phyloP scores from a whole-genome alignment of 768 basidiomycete genomes.

The Kwoniella mangroviensis region DNA sequence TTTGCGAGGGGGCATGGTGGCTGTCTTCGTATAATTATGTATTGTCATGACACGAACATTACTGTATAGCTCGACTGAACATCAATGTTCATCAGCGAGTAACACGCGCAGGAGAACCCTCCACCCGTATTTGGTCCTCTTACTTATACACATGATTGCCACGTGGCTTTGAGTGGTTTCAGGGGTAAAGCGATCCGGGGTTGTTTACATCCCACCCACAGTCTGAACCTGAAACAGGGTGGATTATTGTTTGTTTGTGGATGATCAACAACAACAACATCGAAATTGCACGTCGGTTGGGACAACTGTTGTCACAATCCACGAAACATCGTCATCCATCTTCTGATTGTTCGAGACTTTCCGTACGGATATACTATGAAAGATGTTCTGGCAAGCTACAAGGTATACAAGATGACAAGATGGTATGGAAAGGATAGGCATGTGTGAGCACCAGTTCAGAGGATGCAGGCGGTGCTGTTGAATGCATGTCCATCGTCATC shows the following conservation, averaged over 20 bases:
- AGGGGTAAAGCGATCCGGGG: constrained; percentile 4
- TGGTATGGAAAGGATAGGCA: not conserved
- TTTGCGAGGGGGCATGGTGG: constrained; percentile 21
- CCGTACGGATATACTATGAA: not conserved
- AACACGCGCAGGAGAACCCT: not conserved
- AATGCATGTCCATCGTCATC: not conserved
- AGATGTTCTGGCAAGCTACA: not conserved
- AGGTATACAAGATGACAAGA: no score
- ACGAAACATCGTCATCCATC: not conserved
- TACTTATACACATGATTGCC: not conserved
- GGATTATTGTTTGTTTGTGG: not conserved
- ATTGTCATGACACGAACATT: not conserved
- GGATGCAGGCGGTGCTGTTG: not conserved
- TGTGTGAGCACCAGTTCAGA: not conserved
- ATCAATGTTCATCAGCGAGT: not conserved
- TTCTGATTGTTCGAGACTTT: not conserved
- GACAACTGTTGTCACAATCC: not conserved
- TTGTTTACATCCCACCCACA: constrained; percentile 3
- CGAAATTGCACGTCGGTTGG: not conserved
- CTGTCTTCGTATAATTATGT: not conserved
- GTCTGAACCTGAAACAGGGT: constrained; percentile 7
- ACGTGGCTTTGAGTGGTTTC: not conserved
- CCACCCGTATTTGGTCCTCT: no score
- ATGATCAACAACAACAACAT: not conserved
- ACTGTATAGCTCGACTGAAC: not conserved